Evolutionary conservation across 805 yeast species (phyloP), one percentile per base, ranked within the genome.

Genomic region (Candida tibetensis): DNA sequence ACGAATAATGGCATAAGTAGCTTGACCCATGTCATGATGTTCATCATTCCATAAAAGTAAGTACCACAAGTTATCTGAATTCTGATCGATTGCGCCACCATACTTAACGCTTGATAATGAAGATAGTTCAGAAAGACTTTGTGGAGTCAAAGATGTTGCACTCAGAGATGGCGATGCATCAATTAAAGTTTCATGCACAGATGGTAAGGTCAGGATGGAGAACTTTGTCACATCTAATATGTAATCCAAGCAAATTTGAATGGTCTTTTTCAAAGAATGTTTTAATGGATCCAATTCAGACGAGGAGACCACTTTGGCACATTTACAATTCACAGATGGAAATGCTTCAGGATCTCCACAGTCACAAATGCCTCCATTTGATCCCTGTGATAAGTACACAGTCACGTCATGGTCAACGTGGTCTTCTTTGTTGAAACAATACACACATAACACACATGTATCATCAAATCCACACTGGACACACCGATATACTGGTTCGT

Each of bases 41-140:
- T 85, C 93, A 52, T 85, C 95, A 55, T 85, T 85, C 84, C 90
- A 85, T n/a, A 83, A 64, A 16, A 81, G 53, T 22, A 84, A 64
- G 29, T 66, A 60, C 63, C 74, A 80, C 28, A 36, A 33, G 10
- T 64, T 40, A 10, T 39, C 34, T 2, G 67, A 42, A 47, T 72
- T 69, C 6, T 15, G 16, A 46, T 71, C 77, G 7, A 35, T 43
- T 0, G 46, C 57, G 0, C 52, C 56, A 8, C 63, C 66, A 40
- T 72, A 72, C 17, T 45, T 48, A 15, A 44, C 45, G 3, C 44
- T 30, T 0, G 72, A 65, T 5, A 71, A 53, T 3, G 58, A 46
- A 2, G 72, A 52, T 12, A 46, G 36, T 22, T 68, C 55, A 2
- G 74, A 65, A 16, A 60, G 30, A 1, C 34, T 42, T 34, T 50